phyloP scores from a whole-genome alignment of 2,329 filamentous ascomycete species.

The Lasiodiplodia sp. region DNA sequence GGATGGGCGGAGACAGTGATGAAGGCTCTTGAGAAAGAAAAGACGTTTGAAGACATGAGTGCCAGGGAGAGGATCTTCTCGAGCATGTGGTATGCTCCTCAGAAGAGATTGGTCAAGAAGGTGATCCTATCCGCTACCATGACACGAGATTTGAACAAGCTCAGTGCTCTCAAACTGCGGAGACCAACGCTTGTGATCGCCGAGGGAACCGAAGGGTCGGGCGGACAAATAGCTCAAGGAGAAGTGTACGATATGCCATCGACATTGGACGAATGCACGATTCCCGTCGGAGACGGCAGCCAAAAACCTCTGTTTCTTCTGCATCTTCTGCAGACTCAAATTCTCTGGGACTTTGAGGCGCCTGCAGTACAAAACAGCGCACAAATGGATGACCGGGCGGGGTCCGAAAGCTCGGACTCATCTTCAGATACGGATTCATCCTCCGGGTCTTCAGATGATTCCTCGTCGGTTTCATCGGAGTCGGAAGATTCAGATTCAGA shows the following conservation, averaged over 20 bases:
- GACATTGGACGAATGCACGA: conserved; percentile 55
- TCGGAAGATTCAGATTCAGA: conserved; percentile 36
- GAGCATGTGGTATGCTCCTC: conserved; percentile 47
- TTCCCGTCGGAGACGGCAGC: conserved; percentile 59
- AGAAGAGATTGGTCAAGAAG: conserved; percentile 68
- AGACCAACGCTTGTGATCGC: conserved; percentile 80
- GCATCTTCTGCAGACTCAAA: conserved; percentile 69
- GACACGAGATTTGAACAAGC: conserved; percentile 82
- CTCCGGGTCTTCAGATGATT: conserved; percentile 31
- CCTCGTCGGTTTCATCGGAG: conserved; percentile 34
- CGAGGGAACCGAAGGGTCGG: conserved; percentile 57
- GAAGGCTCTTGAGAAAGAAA: conserved; percentile 62
- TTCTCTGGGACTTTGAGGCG: conserved; percentile 41
- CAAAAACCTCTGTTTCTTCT: conserved; percentile 81
- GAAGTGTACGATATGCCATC: conserved; percentile 64
- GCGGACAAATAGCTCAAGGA: conserved; percentile 34
- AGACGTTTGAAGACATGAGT: conserved; percentile 55
- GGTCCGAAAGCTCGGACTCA: not conserved
- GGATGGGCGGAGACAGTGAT: conserved; percentile 83
- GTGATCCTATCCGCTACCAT: conserved; percentile 91
- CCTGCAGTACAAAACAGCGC: not conserved
- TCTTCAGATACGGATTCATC: conserved; percentile 32
- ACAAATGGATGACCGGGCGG: not conserved
- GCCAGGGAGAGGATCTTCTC: conserved; percentile 62
- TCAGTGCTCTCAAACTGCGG: conserved; percentile 75